These are phyloP conservation scores for Colletotrichum echinochloae DNA, from an alignment of 2,329 filamentous ascomycete species.

Conservation along the genomic window DNA sequence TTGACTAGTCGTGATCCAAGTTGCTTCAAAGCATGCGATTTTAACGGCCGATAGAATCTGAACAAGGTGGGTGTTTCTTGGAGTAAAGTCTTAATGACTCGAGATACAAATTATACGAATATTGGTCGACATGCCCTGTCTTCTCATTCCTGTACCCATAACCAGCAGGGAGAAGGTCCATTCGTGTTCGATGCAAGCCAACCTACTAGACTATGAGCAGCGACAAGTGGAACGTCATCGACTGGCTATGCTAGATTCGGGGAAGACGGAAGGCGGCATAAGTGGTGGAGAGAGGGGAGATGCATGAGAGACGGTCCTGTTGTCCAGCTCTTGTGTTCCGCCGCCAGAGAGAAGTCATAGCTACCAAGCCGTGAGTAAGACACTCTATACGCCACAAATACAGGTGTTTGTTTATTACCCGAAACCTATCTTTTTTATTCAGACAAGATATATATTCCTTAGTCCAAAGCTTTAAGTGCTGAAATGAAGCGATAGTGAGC, in stretches of 20 bases:
- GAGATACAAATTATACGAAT: neutral
- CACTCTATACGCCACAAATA: neutral
- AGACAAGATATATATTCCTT: neutral
- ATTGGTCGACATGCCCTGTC: neutral
- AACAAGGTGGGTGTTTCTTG: neutral
- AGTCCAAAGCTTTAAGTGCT: too few species aligned
- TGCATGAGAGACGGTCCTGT: slow-evolving; percentile 4
- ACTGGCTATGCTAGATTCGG: neutral
- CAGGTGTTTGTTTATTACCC: neutral
- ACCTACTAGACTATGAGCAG: neutral
- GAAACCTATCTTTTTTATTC: neutral
- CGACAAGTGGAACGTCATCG: neutral
- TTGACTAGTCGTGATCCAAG: neutral
- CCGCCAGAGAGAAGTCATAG: neutral
- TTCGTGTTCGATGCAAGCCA: too few species aligned
- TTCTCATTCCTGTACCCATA: neutral
- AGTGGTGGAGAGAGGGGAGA: neutral
- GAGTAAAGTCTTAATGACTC: neutral
- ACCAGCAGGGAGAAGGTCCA: neutral
- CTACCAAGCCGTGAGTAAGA: neutral
- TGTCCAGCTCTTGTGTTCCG: neutral
- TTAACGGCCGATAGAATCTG: neutral
- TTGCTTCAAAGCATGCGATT: neutral
- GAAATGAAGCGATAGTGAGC: neutral
- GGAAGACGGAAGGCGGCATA: slow-evolving; percentile 9